Conservation (phyloP, 2,329 filamentous ascomycete species). For the Pestalotiopsis sp. region DNA sequence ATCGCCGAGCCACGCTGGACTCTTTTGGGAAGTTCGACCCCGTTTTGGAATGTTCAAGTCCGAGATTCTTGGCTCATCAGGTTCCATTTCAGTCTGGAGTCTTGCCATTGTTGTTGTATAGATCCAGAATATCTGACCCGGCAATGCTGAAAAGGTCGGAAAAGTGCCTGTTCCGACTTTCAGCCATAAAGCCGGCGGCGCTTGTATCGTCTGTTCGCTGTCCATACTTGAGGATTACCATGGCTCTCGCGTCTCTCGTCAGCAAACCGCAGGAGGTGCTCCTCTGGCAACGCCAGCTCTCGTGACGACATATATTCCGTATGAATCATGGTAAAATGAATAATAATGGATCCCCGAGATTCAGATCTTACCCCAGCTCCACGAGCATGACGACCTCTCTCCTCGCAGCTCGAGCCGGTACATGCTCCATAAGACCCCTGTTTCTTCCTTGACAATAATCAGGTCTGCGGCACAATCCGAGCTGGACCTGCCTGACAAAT, state of each 20-base stretch:
- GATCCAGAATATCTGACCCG: not conserved
- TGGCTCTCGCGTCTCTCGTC: too few relatives aligned
- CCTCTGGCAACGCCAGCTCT: not conserved
- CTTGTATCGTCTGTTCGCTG: not conserved
- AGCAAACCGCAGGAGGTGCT: not conserved
- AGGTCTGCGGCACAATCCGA: too few relatives aligned
- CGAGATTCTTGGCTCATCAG: not conserved
- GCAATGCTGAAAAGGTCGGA: not conserved
- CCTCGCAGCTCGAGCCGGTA: too few relatives aligned
- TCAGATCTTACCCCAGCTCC: not conserved
- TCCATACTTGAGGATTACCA: too few relatives aligned
- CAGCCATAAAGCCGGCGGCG: not conserved
- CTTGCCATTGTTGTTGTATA: not conserved
- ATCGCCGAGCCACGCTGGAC: not conserved
- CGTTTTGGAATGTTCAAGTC: not conserved
- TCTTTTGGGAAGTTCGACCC: not conserved
- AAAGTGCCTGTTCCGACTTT: not conserved
- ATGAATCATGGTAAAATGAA: not conserved
- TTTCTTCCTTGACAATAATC: too few relatives aligned
- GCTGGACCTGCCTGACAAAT: too few relatives aligned
- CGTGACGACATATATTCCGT: not conserved
- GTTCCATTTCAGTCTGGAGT: not conserved
- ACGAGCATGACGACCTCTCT: not conserved
- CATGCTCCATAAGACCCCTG: too few relatives aligned
- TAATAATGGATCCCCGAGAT: not conserved